Evolutionary conservation across 1,284 basidiomycete species (phyloP), one percentile per base, ranked within the genome.

Genomic region (Anthracocystis setariae): DNA sequence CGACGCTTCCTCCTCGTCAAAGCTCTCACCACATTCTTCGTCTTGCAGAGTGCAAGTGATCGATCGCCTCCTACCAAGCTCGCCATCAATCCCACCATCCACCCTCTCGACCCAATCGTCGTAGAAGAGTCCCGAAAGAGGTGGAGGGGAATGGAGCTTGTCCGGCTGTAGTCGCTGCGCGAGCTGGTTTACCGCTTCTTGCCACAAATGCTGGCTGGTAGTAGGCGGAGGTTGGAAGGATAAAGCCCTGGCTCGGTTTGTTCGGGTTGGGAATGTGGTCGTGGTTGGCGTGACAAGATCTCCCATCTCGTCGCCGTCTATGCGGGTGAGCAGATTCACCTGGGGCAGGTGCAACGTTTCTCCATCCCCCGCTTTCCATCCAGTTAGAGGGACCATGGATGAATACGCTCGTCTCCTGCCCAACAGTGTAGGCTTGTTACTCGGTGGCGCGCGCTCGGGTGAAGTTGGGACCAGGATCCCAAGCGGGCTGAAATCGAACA

Each of bases 311-410:
- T 37, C 20, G 20, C 8, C 3, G 20, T 21, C 12, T 5, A 12
- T 21, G 2, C n/a, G 43, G 17, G 29, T 24, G 1, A 55, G n/a
- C 5, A 60, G 20, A 18, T 60, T 15, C 7, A 67, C 49, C n/a
- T 53, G 52, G 3, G 64, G 64, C 2, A 67, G 42, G 3, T 49
- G 39, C 9, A 35, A 27, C 21, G 48, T 33, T 17, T 51, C 48
- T 15, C 35, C 44, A 9, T 67, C 64, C 1, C 57, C 58, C 1
- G 53, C 57, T 48, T 45, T 55, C 63, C 63, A 66, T 8, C 64
- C 57, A 5, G 64, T 61, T 3, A 67, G 53, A 8, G 64, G 64
- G 0, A 67, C 42, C 57, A 67, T 60, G 5, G 58, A 61, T 40
- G 52, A 60, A 10, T 56, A 56, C 8, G 64, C 64, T n/a, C 60